Percentiles rank a stretch among this genome's conserved stretches.
phyloP scores from a whole-genome alignment of 768 basidiomycete genomes.

The Candolleomyces efflorescens region DNA sequence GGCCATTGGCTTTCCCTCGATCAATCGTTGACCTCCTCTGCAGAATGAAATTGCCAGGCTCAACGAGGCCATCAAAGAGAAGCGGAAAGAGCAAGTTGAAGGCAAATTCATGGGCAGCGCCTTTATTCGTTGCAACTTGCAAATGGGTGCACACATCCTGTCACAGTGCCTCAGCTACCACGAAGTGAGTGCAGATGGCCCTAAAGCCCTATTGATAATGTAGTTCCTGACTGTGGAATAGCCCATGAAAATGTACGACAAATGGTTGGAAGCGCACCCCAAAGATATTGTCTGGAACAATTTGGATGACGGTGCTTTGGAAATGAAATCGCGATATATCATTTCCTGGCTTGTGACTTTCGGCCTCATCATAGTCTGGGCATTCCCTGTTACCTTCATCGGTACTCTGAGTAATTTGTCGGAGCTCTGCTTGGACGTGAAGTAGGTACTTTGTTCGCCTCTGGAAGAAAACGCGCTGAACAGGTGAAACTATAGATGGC shows the following conservation, averaged over 20 bases:
- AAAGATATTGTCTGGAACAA: conserved; percentile 59
- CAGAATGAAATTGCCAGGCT: conserved; percentile 50
- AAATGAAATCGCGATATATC: conserved; percentile 50
- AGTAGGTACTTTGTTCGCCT: conserved; percentile 24
- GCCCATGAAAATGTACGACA: conserved; percentile 55
- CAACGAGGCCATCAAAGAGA: conserved; percentile 38
- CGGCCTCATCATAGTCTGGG: conserved; percentile 61
- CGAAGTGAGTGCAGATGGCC: conserved; percentile 26
- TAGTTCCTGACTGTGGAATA: conserved; percentile 16
- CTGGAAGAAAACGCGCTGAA: background rate
- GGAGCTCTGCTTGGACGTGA: conserved; percentile 43
- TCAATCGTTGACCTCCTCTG: background rate
- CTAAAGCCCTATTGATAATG: conserved; percentile 3
- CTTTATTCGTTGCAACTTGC: conserved; percentile 67
- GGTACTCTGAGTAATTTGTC: conserved; percentile 59
- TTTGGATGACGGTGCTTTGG: conserved; percentile 46
- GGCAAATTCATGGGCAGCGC: conserved; percentile 49
- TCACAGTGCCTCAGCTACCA: conserved; percentile 56
- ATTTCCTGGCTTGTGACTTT: conserved; percentile 53
- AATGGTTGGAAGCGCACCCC: conserved; percentile 54
- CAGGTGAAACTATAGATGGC: conserved; percentile 37
- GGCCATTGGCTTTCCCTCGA: conserved; percentile 6
- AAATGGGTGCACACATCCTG: conserved; percentile 71
- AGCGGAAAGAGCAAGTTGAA: conserved; percentile 30
- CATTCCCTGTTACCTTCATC: conserved; percentile 62